Evolutionary conservation across 768 basidiomycete species (phyloP).

Genomic region (Agaricus sinodeliciosus): DNA sequence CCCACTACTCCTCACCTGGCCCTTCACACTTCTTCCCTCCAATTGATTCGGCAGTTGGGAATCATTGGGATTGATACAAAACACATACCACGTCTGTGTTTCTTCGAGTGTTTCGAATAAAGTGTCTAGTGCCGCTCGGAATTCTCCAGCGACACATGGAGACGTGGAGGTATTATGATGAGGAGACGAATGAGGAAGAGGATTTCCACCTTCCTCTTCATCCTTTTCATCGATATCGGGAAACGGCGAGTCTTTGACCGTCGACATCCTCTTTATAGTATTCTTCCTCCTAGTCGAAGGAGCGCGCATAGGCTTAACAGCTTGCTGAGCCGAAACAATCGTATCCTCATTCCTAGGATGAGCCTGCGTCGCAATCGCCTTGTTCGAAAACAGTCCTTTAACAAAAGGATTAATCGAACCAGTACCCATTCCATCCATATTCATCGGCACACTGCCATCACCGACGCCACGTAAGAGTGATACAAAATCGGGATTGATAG

Average conservation of each 20-base stretch:
- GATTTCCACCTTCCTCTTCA: slow-evolving; percentile 35
- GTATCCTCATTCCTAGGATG: slow-evolving; percentile 94
- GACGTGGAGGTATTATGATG: background rate
- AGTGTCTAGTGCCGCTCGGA: slow-evolving; percentile 77
- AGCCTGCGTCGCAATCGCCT: slow-evolving; percentile 86
- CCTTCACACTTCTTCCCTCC: slow-evolving; percentile 87
- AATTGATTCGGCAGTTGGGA: slow-evolving; percentile 91
- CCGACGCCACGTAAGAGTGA: slow-evolving; percentile 71
- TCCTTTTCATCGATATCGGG: slow-evolving; percentile 42
- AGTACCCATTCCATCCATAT: slow-evolving; percentile 33
- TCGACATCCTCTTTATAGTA: slow-evolving; percentile 57
- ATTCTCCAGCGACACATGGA: slow-evolving; percentile 85
- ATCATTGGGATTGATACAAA: slow-evolving; percentile 94
- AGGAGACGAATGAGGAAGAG: background rate
- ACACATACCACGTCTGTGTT: slow-evolving; percentile 85
- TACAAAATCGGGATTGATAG: slow-evolving; percentile 90
- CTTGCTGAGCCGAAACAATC: slow-evolving; percentile 90
- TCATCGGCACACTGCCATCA: background rate
- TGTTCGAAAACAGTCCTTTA: slow-evolving; percentile 80
- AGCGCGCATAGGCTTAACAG: slow-evolving; percentile 89
- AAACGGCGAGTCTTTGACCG: slow-evolving; percentile 34
- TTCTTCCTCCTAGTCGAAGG: slow-evolving; percentile 85
- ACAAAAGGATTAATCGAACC: slow-evolving; percentile 91
- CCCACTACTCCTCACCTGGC: slow-evolving; percentile 80
- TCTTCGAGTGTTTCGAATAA: slow-evolving; percentile 86